A percentile compares a stretch with the other conserved stretches of the same genome.
Evolutionary conservation across 345 rosid species (phyloP).

Genomic region (Eucalyptus regnans): DNA sequence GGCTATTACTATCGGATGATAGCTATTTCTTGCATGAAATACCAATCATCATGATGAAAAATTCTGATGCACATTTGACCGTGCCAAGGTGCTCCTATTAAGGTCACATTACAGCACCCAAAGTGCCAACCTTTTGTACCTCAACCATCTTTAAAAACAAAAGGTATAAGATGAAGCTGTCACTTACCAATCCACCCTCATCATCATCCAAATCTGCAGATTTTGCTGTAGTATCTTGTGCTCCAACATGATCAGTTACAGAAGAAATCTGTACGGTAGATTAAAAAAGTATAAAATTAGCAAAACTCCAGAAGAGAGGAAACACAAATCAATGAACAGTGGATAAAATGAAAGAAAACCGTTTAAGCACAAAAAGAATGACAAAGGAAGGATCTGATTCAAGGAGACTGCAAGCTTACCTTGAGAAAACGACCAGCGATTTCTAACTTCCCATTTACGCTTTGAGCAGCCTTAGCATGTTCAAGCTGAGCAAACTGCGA

Average conservation of each 20-base stretch:
- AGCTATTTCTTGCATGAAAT: neutral
- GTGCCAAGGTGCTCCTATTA: neutral
- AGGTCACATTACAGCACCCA: neutral
- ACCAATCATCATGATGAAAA: neutral
- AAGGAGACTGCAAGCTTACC: conserved; percentile 23
- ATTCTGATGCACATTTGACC: neutral
- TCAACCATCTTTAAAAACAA: neutral
- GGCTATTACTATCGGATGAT: neutral
- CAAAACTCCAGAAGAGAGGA: neutral
- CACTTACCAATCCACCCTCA: conserved; percentile 88
- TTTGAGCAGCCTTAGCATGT: conserved; percentile 84
- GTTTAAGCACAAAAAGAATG: neutral
- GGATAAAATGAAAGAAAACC: neutral
- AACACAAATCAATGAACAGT: neutral
- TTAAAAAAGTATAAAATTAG: neutral
- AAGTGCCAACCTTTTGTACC: neutral
- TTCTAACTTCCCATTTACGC: conserved; percentile 85
- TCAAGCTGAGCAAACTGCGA: conserved; percentile 85
- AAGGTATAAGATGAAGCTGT: neutral
- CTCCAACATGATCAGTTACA: conserved; percentile 75
- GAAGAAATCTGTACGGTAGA: conserved; percentile 53
- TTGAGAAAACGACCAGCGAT: conserved; percentile 82
- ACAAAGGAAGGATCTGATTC: neutral
- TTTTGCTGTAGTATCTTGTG: conserved; percentile 64
- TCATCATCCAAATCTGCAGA: conserved; percentile 95